Evolutionary conservation across 2,329 filamentous ascomycete species (phyloP), one percentile per base, ranked within the genome.

Genomic region (Ascochyta lentis): DNA sequence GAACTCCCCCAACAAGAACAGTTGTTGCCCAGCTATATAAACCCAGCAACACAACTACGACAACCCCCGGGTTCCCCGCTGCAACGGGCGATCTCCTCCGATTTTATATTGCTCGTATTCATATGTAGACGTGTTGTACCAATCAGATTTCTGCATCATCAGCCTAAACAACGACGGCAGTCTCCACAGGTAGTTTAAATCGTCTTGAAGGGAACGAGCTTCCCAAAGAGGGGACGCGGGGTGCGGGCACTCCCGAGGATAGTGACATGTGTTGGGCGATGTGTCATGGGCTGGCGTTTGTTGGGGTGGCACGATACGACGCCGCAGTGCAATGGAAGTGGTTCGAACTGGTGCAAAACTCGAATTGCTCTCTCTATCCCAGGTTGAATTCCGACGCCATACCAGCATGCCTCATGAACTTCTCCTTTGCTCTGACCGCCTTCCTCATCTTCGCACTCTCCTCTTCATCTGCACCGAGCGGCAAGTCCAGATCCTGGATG

Each of bases 361-460:
- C 1, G 1, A 6, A 16, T 3, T 16, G 15, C 6, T 16, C 16
- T n/a, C 29, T 12, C 33, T 52, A 88, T 15, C 86, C 86, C 70
- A 90, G 83, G 70, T 90, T 90, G 68, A 90, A 90, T 76, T 90
- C 87, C 61, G 82, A 81, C 19, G 86, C 84, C 56, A 80, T 81
- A 63, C 81, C 78, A 77, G 83, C 83, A 65, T 81, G 79, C 55
- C 70, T 64, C 73, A 76, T 75, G 38, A 76, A 81, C 77, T 75
- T 81, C 79, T 77, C 70, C 46, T 67, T 69, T 26, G 70, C 67
- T 24, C 75, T 65, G 34, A 78, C 73, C 72, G 86, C 85, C 76
- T 85, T 87, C 78, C 84, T 84, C 77, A 86, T 85, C 74, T 81
- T 85, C 59, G 86, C 86, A 13, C 81, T 83, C 70, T 85, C 83